Evolutionary conservation across 768 basidiomycete species (phyloP).

Genomic region (Boletus reticuloceps): DNA sequence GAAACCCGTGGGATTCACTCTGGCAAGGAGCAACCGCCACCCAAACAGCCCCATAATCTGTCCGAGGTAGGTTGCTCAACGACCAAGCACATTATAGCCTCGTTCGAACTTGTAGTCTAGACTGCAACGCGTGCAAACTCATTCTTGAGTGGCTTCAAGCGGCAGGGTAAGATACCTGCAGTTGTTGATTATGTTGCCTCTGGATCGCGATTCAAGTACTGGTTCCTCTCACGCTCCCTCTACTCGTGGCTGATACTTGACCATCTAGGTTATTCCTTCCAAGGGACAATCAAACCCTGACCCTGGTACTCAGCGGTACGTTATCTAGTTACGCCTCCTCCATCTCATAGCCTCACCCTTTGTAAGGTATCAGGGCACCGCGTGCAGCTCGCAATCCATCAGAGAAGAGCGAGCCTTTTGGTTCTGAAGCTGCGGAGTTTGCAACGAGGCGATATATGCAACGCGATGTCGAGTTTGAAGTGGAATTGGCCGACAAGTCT

Average conservation of each 20-base stretch:
- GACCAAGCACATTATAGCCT: background rate
- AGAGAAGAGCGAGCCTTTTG: constrained; percentile 90
- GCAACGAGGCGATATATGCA: constrained; percentile 84
- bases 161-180: constrained; percentile 77
- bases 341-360: constrained; percentile 4
- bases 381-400: constrained; percentile 74
- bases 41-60: constrained; percentile 83
- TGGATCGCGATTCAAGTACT: constrained; percentile 93
- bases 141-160: constrained; percentile 90
- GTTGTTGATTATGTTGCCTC: constrained; percentile 92
- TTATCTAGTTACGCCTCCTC: background rate
- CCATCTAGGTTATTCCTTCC: constrained; percentile 68
- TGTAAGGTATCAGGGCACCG: constrained; percentile 84
- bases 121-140: constrained; percentile 72
- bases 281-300: constrained; percentile 91
- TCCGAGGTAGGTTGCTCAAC: constrained; percentile 63
- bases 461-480: constrained; percentile 90
- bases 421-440: constrained; percentile 78
- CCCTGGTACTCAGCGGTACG: constrained; percentile 83
- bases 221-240: constrained; percentile 3
- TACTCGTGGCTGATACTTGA: background rate
- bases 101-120: constrained; percentile 34
- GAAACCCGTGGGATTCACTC: constrained; percentile 88
- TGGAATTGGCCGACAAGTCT: constrained; percentile 88
- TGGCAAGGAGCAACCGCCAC: constrained; percentile 79